These are phyloP conservation scores for Castanea mollissima DNA, from an alignment of 306 rosid species.

Conservation along the genomic window DNA sequence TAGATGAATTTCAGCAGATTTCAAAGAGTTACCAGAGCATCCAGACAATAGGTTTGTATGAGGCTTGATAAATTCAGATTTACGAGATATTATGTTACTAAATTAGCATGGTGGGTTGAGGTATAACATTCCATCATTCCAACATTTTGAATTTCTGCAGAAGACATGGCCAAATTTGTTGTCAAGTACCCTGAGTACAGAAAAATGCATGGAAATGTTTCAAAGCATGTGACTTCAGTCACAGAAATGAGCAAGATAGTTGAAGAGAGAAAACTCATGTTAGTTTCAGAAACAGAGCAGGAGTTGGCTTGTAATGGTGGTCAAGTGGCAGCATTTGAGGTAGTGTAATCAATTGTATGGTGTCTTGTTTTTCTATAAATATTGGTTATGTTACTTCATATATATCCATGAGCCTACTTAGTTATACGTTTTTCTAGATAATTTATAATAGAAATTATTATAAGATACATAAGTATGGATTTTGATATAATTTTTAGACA, in stretches of 20 bases:
- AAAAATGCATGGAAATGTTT: slow-evolving; percentile 95
- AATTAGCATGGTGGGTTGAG: not conserved
- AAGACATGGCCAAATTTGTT: slow-evolving; percentile 95
- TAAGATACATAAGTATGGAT: not conserved
- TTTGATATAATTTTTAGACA: not conserved
- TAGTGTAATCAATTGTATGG: slow-evolving; percentile 21
- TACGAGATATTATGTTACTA: not conserved
- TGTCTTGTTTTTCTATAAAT: slow-evolving; percentile 10
- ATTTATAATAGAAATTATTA: not conserved
- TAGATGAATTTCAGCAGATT: slow-evolving; percentile 92
- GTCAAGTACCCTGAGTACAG: slow-evolving; percentile 93
- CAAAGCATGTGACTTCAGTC: slow-evolving; percentile 91
- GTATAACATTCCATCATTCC: slow-evolving; percentile 14
- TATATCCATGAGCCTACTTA: not conserved
- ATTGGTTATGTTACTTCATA: slow-evolving; percentile 4
- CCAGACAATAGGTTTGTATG: slow-evolving; percentile 84
- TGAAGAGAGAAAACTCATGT: slow-evolving; percentile 85
- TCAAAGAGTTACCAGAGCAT: slow-evolving; percentile 86
- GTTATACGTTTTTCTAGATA: slow-evolving; percentile 9
- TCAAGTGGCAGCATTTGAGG: slow-evolving; percentile 98
- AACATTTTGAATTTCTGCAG: slow-evolving; percentile 48
- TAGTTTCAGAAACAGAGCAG: slow-evolving; percentile 87
- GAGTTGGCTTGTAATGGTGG: slow-evolving; percentile 98
- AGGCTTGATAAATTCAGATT: slow-evolving; percentile 8
- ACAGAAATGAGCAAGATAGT: slow-evolving; percentile 92